Evolutionary conservation across 169 alveolate genomes (phyloP).

Genomic region (Babesia microti): DNA sequence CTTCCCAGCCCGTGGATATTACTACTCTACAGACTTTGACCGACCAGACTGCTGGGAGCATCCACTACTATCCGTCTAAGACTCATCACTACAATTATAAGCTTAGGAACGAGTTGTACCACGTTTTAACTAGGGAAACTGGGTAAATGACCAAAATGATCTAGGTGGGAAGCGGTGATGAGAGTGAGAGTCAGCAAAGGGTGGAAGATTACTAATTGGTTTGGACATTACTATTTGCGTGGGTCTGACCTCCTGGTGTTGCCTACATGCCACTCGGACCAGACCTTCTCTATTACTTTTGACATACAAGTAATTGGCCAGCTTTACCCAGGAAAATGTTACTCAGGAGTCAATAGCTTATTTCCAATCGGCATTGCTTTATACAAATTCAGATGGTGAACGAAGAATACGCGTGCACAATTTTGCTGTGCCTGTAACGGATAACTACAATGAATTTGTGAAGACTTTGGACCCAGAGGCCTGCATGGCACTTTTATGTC

Average conservation of each 20-base stretch:
- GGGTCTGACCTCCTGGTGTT: slow-evolving; percentile 80
- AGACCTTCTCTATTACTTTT: slow-evolving; percentile 70
- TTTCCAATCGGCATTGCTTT: slow-evolving; percentile 91
- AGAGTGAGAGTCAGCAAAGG: slow-evolving; percentile 88
- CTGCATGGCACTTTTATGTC: slow-evolving; percentile 49
- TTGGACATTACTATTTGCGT: slow-evolving; percentile 84
- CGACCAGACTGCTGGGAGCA: slow-evolving; percentile 41
- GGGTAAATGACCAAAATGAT: slow-evolving; percentile 30
- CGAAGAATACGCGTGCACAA: slow-evolving; percentile 95
- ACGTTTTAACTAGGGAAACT: slow-evolving; percentile 69
- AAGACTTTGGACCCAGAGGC: slow-evolving; percentile 64
- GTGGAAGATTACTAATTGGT: slow-evolving; percentile 80
- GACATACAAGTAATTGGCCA: slow-evolving; percentile 17
- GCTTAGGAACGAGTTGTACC: slow-evolving; percentile 71
- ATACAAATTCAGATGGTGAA: slow-evolving; percentile 93
- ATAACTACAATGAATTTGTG: slow-evolving; percentile 61
- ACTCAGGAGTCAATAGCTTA: slow-evolving; percentile 69
- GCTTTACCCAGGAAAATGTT: slow-evolving; percentile 27
- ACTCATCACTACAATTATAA: slow-evolving; percentile 49
- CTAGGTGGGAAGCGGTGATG: slow-evolving; percentile 94
- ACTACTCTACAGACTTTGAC: slow-evolving; percentile 11
- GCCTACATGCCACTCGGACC: slow-evolving; percentile 81
- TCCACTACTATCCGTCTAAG: slow-evolving; percentile 49
- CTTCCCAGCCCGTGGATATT: slow-evolving; percentile 54
- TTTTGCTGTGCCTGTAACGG: slow-evolving; percentile 80